Conservation (phyloP, 1,284 basidiomycete species). For the Phellinidium pouzarii region DNA sequence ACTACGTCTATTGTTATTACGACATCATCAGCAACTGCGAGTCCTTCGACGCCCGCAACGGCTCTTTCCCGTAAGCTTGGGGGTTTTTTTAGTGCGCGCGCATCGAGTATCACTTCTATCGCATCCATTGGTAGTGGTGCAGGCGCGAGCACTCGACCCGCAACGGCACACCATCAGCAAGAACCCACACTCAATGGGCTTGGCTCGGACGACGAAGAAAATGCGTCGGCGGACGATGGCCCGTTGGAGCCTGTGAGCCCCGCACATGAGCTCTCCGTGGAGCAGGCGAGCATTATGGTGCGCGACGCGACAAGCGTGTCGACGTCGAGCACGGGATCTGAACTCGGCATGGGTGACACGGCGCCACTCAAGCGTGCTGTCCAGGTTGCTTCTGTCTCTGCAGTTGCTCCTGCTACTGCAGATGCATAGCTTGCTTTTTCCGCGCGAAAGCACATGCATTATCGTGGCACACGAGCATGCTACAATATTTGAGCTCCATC, state of each 20-base stretch:
- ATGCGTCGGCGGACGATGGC: conserved; percentile 1
- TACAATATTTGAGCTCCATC: background rate
- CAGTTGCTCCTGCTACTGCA: background rate
- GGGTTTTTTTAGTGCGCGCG: conserved; percentile 57
- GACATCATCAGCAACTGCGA: conserved; percentile 17
- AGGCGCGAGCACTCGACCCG: background rate
- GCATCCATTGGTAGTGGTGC: conserved; percentile 30
- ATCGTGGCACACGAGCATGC: background rate
- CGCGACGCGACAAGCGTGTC: conserved; percentile 3
- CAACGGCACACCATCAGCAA: conserved; percentile 12
- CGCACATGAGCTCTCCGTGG: background rate
- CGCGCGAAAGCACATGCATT: background rate
- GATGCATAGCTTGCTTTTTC: background rate
- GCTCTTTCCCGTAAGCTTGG: conserved; percentile 55
- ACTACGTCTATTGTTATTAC: conserved; percentile 22
- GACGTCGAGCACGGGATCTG: background rate
- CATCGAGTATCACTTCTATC: conserved; percentile 30
- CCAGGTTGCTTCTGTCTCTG: background rate
- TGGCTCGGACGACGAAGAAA: conserved; percentile 13
- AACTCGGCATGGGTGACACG: background rate
- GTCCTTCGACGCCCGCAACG: conserved; percentile 29
- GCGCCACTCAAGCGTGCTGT: background rate
- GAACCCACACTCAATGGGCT: conserved; percentile 15
- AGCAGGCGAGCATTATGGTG: background rate
- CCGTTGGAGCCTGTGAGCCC: conserved; percentile 11